Conservation (phyloP, 768 basidiomycete genomes). For the Podaxis rugospora region DNA sequence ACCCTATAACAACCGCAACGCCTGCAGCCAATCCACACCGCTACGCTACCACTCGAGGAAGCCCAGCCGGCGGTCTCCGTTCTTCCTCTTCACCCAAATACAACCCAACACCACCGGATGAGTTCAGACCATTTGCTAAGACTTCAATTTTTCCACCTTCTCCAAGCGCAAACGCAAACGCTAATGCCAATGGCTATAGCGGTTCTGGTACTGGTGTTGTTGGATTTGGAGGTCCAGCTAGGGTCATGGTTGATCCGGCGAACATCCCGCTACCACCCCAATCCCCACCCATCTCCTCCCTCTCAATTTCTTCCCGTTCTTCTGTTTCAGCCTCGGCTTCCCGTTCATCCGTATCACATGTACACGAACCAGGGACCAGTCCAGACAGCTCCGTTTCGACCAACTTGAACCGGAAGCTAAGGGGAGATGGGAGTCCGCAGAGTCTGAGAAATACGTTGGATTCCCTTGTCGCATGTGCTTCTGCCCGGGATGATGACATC, state of each 20-base stretch:
- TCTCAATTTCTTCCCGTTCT: constrained; percentile 79
- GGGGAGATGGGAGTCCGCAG: constrained; percentile 15
- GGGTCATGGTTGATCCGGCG: constrained; percentile 47
- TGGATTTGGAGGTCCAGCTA: not conserved
- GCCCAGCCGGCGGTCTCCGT: constrained; percentile 24
- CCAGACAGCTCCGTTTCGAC: constrained; percentile 22
- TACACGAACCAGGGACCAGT: constrained; percentile 33
- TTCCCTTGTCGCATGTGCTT: constrained; percentile 35
- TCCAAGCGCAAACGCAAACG: constrained; percentile 3
- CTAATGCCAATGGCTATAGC: constrained; percentile 11
- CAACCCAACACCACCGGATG: constrained; percentile 12
- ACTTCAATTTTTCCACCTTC: constrained; percentile 5
- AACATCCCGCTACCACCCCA: constrained; percentile 59
- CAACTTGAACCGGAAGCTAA: constrained; percentile 8
- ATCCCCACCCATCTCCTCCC: constrained; percentile 66
- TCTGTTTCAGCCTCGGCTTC: constrained; percentile 39
- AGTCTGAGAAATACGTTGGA: constrained; percentile 34
- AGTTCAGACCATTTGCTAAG: constrained; percentile 11
- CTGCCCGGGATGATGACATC: constrained; percentile 16
- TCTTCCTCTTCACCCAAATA: constrained; percentile 14
- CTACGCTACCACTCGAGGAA: constrained; percentile 32
- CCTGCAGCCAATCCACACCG: constrained; percentile 60
- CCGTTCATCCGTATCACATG: constrained; percentile 41
- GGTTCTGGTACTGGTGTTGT: not conserved
- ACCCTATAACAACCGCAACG: constrained; percentile 53